Base-by-base conservation (phyloP, 169 alveolate genomes). In the Cryptosporidium bovis region DNA sequence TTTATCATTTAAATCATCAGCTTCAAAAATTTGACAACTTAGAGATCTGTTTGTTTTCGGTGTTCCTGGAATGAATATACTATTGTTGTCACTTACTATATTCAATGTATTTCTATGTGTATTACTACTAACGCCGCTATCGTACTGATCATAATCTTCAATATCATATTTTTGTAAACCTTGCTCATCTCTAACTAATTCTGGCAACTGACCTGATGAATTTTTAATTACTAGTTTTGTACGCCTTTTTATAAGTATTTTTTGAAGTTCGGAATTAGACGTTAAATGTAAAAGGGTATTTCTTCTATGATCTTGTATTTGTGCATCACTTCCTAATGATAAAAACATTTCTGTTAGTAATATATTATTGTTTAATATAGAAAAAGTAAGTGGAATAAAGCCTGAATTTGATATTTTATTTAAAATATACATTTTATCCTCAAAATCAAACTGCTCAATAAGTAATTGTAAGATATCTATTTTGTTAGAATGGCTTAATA, bases 161-260 rank as follows among this genome's bases (percentile, higher is more conserved):
- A 77, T 31, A 77, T 56, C 31, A 13, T 24, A 27, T 40, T 77
- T 56, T 18, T 13, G 8, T 2, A 60, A n/a, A 10, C 33, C 31
- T 34, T 58, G 46, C 10, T 60, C 64, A 20, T 53, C 15, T 24
- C 24, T 44, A 20, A 77, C 51, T 40, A 77, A 18, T 20, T 62
- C 64, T 31, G 87, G 66, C 16, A 77, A 34, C 36, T 77, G 87
- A 0, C 87, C 87, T 1, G 87, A 77, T 34, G 87, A 77, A 44
- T 77, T 77, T 40, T 60, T 56, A n/a, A 44, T 13, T 15, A 27
- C 20, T 10, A 60, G 12, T 44, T 18, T 27, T 29, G 64, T 48
- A n/a, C 69, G 60, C 18, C 71, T 56, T 31, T 60, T 62, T 34
- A 77, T 58, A 24, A 77, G 51, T 36, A 77, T 27, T 40, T 77